Conservation (phyloP, 352 stramenopile species). For the Pythium utonaiense region DNA sequence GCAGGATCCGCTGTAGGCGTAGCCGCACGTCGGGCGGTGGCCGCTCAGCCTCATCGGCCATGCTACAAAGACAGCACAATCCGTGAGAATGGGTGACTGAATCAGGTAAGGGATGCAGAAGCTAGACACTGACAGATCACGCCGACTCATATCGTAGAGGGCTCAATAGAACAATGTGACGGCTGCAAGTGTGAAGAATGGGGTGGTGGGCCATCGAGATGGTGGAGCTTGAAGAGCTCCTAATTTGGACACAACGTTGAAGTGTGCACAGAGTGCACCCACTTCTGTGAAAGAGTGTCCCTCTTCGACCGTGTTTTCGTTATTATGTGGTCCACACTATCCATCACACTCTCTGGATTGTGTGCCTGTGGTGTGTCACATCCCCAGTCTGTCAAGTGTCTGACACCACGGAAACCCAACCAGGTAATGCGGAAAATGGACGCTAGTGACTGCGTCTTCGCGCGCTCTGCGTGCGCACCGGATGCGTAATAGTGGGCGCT, state of each 20-base stretch:
- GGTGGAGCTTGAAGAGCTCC: background rate
- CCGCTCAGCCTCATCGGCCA: conserved; percentile 22
- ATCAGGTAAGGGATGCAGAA: background rate
- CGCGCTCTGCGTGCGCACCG: background rate
- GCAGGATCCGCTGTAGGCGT: conserved; percentile 42
- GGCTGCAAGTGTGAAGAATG: too few species aligned
- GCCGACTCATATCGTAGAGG: background rate
- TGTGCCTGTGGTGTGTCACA: conserved; percentile 3
- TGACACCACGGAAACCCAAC: background rate
- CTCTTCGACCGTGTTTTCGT: background rate
- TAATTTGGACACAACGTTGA: conserved; percentile 9
- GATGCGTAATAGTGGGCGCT: background rate
- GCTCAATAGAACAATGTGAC: too few species aligned
- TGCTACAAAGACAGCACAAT: too few species aligned
- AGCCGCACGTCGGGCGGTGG: conserved; percentile 37
- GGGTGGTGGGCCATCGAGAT: too few species aligned
- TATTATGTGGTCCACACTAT: conserved; percentile 13
- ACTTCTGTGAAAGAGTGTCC: background rate
- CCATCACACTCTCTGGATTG: background rate
- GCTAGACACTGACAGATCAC: background rate
- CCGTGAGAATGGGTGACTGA: background rate
- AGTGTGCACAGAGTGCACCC: background rate
- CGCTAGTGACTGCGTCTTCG: background rate
- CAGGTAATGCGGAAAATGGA: conserved; percentile 6
- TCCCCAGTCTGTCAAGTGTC: background rate